Conservation (phyloP, 2,329 filamentous ascomycete genomes). For the Phialophora tarda region DNA sequence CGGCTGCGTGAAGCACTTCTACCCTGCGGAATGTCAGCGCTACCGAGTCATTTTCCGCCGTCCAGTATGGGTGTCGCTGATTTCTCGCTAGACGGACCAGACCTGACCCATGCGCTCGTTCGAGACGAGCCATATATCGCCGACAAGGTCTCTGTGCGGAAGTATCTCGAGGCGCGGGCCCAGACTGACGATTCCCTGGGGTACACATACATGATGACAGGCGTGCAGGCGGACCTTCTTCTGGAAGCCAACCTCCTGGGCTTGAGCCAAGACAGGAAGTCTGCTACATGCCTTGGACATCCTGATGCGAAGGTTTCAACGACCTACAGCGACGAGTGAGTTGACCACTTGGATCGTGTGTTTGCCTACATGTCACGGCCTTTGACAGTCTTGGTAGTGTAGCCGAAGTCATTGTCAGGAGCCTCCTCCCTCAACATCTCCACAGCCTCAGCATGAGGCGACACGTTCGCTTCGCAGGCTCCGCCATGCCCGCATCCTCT, state of each 20-base stretch:
- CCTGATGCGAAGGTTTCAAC: constrained; percentile 12
- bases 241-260: constrained; percentile 6
- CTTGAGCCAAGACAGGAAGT: constrained; percentile 11
- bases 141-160: constrained; percentile 13
- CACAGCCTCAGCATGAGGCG: neutral
- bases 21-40: constrained; percentile 16
- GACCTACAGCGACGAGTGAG: constrained; percentile 19
- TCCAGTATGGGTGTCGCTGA: neutral
- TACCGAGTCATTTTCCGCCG: neutral
- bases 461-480: constrained; percentile 18
- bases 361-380: no score
- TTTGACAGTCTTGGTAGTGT: neutral
- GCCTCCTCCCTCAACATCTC: constrained; percentile 14
- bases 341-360: neutral
- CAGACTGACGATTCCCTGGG: constrained; percentile 15
- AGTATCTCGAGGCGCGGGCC: constrained; percentile 4
- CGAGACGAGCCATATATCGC: constrained; percentile 12
- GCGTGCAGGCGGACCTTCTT: constrained; percentile 1
- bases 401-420: constrained; percentile 11
- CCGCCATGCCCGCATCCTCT: constrained; percentile 3
- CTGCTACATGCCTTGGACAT: constrained; percentile 7
- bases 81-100: constrained; percentile 4
- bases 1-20: constrained; percentile 20
- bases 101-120: constrained; percentile 15
- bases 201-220: constrained; percentile 18